Conservation (phyloP, 768 basidiomycete species). For the Arthromyces matolae region DNA sequence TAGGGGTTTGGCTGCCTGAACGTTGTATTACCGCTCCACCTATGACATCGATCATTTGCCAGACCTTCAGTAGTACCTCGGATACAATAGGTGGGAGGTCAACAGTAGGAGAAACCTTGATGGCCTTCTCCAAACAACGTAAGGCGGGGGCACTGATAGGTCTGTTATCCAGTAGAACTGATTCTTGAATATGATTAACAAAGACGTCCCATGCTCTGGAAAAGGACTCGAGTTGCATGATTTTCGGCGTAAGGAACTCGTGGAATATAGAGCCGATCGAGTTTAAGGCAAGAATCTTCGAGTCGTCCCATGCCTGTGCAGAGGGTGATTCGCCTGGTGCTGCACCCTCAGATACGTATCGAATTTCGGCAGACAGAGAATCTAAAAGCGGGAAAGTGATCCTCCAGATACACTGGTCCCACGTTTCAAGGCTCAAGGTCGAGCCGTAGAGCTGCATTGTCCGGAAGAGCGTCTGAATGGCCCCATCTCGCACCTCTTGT, state of each 20-base stretch:
- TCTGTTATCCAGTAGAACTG: constrained; percentile 65
- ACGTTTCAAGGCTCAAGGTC: constrained; percentile 75
- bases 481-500: constrained; percentile 87
- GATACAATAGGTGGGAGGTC: constrained; percentile 41
- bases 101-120: constrained; percentile 52
- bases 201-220: constrained; percentile 71
- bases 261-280: constrained; percentile 82
- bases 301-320: constrained; percentile 75
- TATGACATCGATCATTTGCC: constrained; percentile 66
- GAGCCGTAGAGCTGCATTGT: constrained; percentile 92
- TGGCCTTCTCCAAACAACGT: constrained; percentile 76
- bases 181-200: constrained; percentile 64
- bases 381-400: constrained; percentile 86
- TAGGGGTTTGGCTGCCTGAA: constrained; percentile 17
- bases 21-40: constrained; percentile 48
- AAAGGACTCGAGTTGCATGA: constrained; percentile 72
- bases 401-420: constrained; percentile 91
- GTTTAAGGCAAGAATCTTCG: constrained; percentile 78
- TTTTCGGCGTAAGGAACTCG: constrained; percentile 70
- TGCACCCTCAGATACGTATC: constrained; percentile 31
- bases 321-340: constrained; percentile 15
- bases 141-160: constrained; percentile 79
- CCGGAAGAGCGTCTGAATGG: constrained; percentile 93
- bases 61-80: constrained; percentile 56
- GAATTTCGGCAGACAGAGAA: constrained; percentile 56